Evolutionary conservation across 306 rosid species (phyloP), one percentile per base, ranked within the genome.

Genomic region (Psophocarpus tetragonolobus): DNA sequence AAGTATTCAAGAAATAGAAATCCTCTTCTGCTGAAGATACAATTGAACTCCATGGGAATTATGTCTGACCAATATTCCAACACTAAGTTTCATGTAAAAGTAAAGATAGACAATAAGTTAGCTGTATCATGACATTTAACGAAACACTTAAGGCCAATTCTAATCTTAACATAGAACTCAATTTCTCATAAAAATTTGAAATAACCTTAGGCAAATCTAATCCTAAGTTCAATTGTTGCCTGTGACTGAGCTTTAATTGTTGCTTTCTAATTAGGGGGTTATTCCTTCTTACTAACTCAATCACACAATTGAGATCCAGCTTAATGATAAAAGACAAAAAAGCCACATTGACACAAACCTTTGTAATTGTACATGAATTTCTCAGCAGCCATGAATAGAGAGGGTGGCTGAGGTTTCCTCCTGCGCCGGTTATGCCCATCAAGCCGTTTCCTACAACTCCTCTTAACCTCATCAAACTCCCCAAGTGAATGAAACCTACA

Each of bases 401-500:
- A 75, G 5, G 89, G 88, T 0, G 92, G 87, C 74, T 88, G 98
- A 74, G 96, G 91, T 67, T 93, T 91, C 87, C 97, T 88, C 78
- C 97, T 73, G 56, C 96, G 96, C 69, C 85, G 80, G 68, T 93
- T 93, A 82, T 93, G 97, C 21, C 96, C 96, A 66, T 86, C 98
- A 61, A 93, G 97, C 12, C 98, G 88, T 27, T 89, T 93, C 83
- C 98, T 80, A 80, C 98, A 91, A 85, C 96, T 93, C 83, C 98
- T 86, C 77, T 93, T 93, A 60, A 88, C 91, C 23, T 91, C 93
- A 73, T 93, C 98, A 73, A 93, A 90, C 85, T 93, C 98, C 53
- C 64, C 92, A 82, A 91, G 87, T 18, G 93, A 90, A 85, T 90
- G 98, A 84, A 93, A 93, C 88, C 97, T 93, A 76, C 70, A 80